Evolutionary conservation across 352 stramenopile species (phyloP).

Genomic region (Aphanomyces euteiches): DNA sequence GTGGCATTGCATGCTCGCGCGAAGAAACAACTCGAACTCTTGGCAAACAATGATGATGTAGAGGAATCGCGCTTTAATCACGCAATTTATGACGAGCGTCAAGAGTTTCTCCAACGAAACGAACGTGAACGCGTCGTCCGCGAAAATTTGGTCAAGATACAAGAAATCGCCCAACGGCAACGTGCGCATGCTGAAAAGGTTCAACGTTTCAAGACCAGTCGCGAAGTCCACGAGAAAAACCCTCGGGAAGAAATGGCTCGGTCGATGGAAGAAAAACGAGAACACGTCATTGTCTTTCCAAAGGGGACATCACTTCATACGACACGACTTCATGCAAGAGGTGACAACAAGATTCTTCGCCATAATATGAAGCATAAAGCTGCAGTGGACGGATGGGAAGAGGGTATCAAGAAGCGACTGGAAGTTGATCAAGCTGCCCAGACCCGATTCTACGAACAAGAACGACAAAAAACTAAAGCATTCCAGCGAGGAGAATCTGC

Average conservation of each 20-base stretch:
- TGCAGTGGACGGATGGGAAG: slow-evolving; percentile 19
- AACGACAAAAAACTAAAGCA: neutral
- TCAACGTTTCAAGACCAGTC: neutral
- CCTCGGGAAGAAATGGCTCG: slow-evolving; percentile 14
- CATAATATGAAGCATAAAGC: slow-evolving; percentile 16
- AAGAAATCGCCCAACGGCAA: slow-evolving; percentile 19
- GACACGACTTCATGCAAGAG: neutral
- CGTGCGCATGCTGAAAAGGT: slow-evolving; percentile 20
- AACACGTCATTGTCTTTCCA: neutral
- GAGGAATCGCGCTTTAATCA: neutral
- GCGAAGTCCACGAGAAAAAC: neutral
- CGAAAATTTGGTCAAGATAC: slow-evolving; percentile 28
- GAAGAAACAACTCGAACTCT: slow-evolving; percentile 16
- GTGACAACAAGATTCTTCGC: slow-evolving; percentile 7
- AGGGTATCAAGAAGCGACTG: slow-evolving; percentile 18
- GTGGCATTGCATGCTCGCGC: slow-evolving; percentile 6
- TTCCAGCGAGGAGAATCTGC: neutral
- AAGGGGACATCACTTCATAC: neutral
- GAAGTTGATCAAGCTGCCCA: slow-evolving; percentile 9
- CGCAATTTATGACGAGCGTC: neutral
- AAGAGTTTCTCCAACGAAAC: neutral
- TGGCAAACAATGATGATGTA: slow-evolving; percentile 13
- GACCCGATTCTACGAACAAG: neutral
- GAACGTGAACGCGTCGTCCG: slow-evolving; percentile 13
- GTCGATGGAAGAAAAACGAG: neutral